Base-by-base conservation (phyloP, 768 basidiomycete species). In the Pholiota molesta region DNA sequence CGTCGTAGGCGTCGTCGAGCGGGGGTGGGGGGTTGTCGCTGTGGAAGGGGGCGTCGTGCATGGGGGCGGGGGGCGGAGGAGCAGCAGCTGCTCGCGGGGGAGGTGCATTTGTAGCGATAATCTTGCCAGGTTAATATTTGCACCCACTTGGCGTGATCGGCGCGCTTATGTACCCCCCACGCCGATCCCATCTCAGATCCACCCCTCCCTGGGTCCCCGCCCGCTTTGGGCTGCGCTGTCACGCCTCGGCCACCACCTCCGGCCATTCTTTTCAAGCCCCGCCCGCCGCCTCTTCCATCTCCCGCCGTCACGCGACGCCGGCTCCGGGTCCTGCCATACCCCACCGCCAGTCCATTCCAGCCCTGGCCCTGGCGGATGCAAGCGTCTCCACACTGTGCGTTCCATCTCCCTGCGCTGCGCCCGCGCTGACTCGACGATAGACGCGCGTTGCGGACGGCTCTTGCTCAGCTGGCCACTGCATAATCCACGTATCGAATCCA, bases 11-110 rank as follows among this genome's bases (percentile, higher is more conserved):
- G 37, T 52, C 47, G 57, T 33, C 33, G 61, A 58, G 56, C 35
- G 39, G 44, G 61, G 57, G n/a, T 29, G 56, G 17, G 17, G 52
- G 7, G 35, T 6, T 11, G 61, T 62, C 56, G 28, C 53, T 40
- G 55, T 56, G 55, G 40, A 44, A 56, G 21, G 42, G 23, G 23
- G 55, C 44, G 57, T 58, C 57, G 57, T 58, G 57, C 57, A 58
- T 58, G 47, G n/a, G 6, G 19, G 9, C 19, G 45, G 45, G 19
- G 21, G 47, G 35, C 35, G 35, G 35, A 37, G 13, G 35, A 37
- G 35, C 35, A 37, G 17, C 5, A 21, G 23, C 47, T 21, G 13
- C 13, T 26, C 47, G 23, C 11, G 13, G 23, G 21, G 47, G 47
- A 26, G 23, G 13, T 26, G 23, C 57, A 58, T 58, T 58, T 58